phyloP scores from a whole-genome alignment of 257 asterid species.

The Lycium ferocissimum region DNA sequence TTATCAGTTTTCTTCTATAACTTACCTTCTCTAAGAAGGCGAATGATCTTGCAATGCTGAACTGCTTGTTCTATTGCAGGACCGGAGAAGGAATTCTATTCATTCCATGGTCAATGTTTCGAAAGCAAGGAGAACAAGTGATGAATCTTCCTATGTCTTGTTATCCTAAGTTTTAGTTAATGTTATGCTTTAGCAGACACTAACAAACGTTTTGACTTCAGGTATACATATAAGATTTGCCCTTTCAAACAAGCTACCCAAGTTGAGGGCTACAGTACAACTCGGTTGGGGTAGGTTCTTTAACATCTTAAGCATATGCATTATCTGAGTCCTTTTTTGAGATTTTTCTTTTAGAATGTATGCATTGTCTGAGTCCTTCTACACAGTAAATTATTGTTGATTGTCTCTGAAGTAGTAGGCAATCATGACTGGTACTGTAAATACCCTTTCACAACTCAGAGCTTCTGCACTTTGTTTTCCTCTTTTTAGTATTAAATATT shows the following conservation, averaged over 20 bases:
- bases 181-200: slow-evolving; percentile 31
- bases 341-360: no score
- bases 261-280: slow-evolving; percentile 89
- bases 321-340: no score
- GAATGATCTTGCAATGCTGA: slow-evolving; percentile 32
- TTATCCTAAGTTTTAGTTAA: slow-evolving; percentile 24
- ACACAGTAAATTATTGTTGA: background rate
- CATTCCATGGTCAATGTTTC: slow-evolving; percentile 90
- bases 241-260: slow-evolving; percentile 95
- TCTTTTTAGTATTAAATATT: background rate
- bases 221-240: slow-evolving; percentile 91
- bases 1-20: slow-evolving; percentile 17
- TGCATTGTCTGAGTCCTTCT: slow-evolving; percentile 5
- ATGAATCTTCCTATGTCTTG: slow-evolving; percentile 36
- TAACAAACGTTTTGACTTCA: slow-evolving; percentile 46
- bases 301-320: slow-evolving; percentile 5
- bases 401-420: background rate
- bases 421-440: background rate
- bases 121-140: slow-evolving; percentile 95
- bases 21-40: slow-evolving; percentile 21
- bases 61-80: slow-evolving; percentile 62
- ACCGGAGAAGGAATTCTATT: slow-evolving; percentile 87
- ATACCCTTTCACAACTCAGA: background rate
- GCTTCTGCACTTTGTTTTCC: background rate
- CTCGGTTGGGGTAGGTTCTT: slow-evolving; percentile 87